Evolutionary conservation across 805 yeast species (phyloP).

Genomic region (Kuraishia cidri): DNA sequence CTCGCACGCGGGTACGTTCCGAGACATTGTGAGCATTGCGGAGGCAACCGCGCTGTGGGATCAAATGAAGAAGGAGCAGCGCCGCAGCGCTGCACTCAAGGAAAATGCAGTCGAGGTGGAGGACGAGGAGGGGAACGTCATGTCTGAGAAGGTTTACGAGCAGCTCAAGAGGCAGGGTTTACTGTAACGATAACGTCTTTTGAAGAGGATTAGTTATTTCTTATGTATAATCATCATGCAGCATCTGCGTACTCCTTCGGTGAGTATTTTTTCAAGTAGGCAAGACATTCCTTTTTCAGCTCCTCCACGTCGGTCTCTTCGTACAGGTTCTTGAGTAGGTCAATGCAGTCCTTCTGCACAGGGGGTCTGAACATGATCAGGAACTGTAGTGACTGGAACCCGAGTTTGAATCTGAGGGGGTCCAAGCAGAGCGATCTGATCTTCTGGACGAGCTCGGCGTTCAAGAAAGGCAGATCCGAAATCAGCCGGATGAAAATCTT

Average conservation of each 20-base stretch:
- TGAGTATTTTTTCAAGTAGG: slow-evolving; percentile 37
- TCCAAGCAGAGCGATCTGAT: slow-evolving; percentile 73
- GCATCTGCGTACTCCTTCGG: slow-evolving; percentile 6
- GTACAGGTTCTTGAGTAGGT: slow-evolving; percentile 37
- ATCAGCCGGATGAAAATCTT: slow-evolving; percentile 73
- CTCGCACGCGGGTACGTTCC: slow-evolving; percentile 34
- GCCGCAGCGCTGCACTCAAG: slow-evolving; percentile 26
- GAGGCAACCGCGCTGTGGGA: slow-evolving; percentile 62
- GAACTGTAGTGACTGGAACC: slow-evolving; percentile 75
- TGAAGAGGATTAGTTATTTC: background rate
- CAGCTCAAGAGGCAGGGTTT: slow-evolving; percentile 88
- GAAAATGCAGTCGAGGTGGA: slow-evolving; percentile 74
- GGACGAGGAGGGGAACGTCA: slow-evolving; percentile 88
- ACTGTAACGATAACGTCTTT: slow-evolving; percentile 24
- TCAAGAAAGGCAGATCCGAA: slow-evolving; percentile 79
- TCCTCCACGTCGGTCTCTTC: slow-evolving; percentile 18
- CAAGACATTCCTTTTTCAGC: slow-evolving; percentile 34
- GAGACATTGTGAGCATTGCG: slow-evolving; percentile 53
- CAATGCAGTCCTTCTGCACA: slow-evolving; percentile 44
- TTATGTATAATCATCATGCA: slow-evolving; percentile 1
- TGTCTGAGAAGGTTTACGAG: slow-evolving; percentile 73
- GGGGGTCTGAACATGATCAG: slow-evolving; percentile 90
- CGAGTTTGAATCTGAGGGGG: slow-evolving; percentile 74
- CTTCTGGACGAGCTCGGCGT: slow-evolving; percentile 49
- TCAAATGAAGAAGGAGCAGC: slow-evolving; percentile 25